These are phyloP conservation scores for Trichophyton schoenleinii DNA, from an alignment of 2,329 filamentous ascomycete species.

Conservation along the genomic window DNA sequence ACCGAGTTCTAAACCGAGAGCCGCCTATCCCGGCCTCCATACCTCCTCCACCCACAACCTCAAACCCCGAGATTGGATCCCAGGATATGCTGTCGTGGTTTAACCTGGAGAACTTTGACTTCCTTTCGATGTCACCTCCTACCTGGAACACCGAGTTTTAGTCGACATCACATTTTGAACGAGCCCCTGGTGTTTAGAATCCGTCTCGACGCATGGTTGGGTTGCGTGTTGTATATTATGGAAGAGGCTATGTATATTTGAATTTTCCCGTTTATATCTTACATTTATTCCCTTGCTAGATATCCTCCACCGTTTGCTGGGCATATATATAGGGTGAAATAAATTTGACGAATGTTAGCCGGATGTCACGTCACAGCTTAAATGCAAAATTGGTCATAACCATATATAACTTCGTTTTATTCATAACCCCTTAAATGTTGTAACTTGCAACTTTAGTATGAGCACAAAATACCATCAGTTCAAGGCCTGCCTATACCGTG, in stretches of 20 bases:
- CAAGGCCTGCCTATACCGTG: neutral
- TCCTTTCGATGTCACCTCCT: slow-evolving; percentile 12
- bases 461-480: too few species aligned
- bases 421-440: neutral
- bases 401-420: neutral
- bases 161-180: neutral
- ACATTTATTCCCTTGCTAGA: neutral
- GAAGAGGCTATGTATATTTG: neutral
- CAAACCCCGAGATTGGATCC: slow-evolving; percentile 1
- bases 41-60: neutral
- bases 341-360: neutral
- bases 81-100: slow-evolving; percentile 9
- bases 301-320: neutral
- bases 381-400: neutral
- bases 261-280: neutral
- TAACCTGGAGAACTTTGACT: slow-evolving; percentile 12
- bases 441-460: too few species aligned
- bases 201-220: neutral
- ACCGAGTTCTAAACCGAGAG: neutral
- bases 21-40: neutral
- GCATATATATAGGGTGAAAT: neutral
- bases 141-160: slow-evolving; percentile 8
- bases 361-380: neutral
- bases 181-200: neutral
- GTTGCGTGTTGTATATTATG: neutral